A percentile compares a stretch with the other conserved stretches of the same genome.
phyloP scores from a whole-genome alignment of 1,284 basidiomycete species.

The Spongiforma sp. region DNA sequence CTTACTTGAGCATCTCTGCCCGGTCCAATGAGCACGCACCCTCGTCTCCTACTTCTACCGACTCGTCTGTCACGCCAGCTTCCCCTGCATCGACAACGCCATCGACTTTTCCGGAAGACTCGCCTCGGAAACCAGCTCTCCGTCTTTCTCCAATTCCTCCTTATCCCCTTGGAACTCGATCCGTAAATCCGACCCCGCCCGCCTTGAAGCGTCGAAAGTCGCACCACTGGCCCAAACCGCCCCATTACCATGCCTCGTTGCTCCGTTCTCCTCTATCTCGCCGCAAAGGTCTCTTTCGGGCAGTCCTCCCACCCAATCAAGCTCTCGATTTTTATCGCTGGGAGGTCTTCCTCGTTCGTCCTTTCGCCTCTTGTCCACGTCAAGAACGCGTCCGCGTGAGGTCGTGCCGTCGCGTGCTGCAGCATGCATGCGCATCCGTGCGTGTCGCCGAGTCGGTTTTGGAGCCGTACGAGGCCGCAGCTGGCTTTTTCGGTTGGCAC shows the following conservation, averaged over 20 bases:
- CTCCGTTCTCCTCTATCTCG: constrained; percentile 35
- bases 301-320: constrained; percentile 21
- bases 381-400: not conserved
- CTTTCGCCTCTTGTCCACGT: constrained; percentile 6
- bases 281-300: constrained; percentile 33
- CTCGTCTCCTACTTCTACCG: not conserved
- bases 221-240: constrained; percentile 34
- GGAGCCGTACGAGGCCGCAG: constrained; percentile 31
- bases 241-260: constrained; percentile 37
- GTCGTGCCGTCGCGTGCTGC: not conserved
- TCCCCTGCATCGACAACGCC: not conserved
- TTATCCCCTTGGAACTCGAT: constrained; percentile 11
- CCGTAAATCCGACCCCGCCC: constrained; percentile 13
- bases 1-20: constrained; percentile 22
- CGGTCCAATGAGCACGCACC: not conserved
- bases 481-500: constrained; percentile 36
- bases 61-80: constrained; percentile 3
- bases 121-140: constrained; percentile 8
- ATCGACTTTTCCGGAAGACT: not conserved
- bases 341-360: constrained; percentile 16
- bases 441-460: constrained; percentile 28
- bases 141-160: constrained; percentile 7
- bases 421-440: constrained; percentile 6
- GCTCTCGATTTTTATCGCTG: constrained; percentile 34
- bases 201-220: constrained; percentile 20